phyloP scores from a whole-genome alignment of 306 rosid genomes.

The Pueraria montana region DNA sequence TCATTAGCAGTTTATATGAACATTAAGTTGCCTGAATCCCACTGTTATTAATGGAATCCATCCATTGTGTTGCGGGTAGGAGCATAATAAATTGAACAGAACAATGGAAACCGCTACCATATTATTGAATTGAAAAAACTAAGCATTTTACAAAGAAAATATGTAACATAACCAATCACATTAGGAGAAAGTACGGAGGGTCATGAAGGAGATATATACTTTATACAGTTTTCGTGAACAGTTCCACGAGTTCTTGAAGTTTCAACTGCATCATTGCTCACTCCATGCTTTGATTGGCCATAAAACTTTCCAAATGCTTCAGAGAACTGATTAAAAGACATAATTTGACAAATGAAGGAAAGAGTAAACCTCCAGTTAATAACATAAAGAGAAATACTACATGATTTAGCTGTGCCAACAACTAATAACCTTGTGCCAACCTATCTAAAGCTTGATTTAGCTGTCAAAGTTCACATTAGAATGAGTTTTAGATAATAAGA shows the following conservation, averaged over 20 bases:
- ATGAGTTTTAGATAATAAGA: not conserved
- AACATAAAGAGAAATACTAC: conserved; percentile 16
- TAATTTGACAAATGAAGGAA: conserved; percentile 31
- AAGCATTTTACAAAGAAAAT: conserved; percentile 28
- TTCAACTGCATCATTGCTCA: conserved; percentile 71
- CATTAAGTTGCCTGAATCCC: conserved; percentile 21
- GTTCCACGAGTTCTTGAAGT: conserved; percentile 75
- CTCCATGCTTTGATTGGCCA: conserved; percentile 80
- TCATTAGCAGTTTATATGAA: conserved; percentile 41
- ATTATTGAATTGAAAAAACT: conserved; percentile 10
- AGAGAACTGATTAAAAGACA: conserved; percentile 65
- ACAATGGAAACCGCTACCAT: conserved; percentile 39
- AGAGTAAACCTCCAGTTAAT: conserved; percentile 8
- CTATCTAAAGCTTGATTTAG: not conserved
- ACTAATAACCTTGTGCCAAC: not conserved
- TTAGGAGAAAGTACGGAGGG: conserved; percentile 35
- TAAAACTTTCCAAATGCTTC: conserved; percentile 93
- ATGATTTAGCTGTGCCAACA: conserved; percentile 5
- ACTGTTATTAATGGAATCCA: conserved; percentile 33
- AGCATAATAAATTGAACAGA: conserved; percentile 8
- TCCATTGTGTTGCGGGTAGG: conserved; percentile 8
- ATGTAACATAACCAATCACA: conserved; percentile 2
- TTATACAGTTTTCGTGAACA: conserved; percentile 90
- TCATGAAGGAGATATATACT: conserved; percentile 55
- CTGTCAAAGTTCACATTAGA: not conserved